Evolutionary conservation across 1,139 yeast genomes (phyloP), one percentile per base, ranked within the genome.

Genomic region (Debaryomyces udenii): DNA sequence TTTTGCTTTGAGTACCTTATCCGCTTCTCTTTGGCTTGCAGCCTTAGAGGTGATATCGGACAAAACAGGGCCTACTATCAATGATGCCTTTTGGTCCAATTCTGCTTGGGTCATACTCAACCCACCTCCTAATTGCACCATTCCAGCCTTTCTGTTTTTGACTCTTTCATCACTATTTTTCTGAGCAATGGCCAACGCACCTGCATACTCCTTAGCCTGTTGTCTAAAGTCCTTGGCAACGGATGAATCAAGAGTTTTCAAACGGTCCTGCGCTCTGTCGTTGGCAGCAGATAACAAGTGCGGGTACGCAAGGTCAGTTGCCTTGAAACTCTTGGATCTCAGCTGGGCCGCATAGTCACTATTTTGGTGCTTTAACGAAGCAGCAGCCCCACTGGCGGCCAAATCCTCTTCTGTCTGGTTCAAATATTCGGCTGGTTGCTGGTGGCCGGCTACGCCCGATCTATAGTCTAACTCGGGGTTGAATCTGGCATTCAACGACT

Each of bases 121-220:
- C 3, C 98, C 98, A 51, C 96, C 96, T 47, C 99, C 99, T 50
- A 91, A 68, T 56, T 89, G 77, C 53, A 89, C 74, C 57, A 83
- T 75, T 37, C 88, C 89, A 35, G 64, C 55, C 42, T 67, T 64
- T 50, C 65, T 56, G 41, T 50, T 58, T 42, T 69, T 76, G 43
- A 78, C 57, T 53, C 90, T 74, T 53, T 78, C 81, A 42, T 76
- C 76, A 43, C 77, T 67, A 50, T 81, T 78, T 52, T 78, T 76
- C 58, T 86, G 87, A 2, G 96, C 97, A 51, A 86, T 66, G 6
- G 84, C 77, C 44, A 73, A 66, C 1, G 78, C 78, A 47, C 60
- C 57, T 38, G 77, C 76, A 50, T 73, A 73, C 41, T 62, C 56
- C 45, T 68, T 70, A 24, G 77, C 78, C 51, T 72, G 70, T 37